Percentiles rank a stretch among this genome's conserved stretches.
phyloP scores from a whole-genome alignment of 2,329 filamentous ascomycete genomes.

The Blastomyces percursus region DNA sequence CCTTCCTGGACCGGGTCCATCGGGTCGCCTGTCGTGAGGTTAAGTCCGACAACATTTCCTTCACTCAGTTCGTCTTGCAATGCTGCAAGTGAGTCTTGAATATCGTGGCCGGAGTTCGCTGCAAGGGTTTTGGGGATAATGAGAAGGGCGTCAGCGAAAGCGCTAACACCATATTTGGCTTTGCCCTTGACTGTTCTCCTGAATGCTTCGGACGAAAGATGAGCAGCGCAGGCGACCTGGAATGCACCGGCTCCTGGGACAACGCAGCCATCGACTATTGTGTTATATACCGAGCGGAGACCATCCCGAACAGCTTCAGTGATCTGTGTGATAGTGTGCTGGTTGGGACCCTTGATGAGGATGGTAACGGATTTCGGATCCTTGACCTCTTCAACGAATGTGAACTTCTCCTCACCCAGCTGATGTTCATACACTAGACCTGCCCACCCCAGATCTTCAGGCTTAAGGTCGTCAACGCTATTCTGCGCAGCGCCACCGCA shows the following conservation, averaged over 20 bases:
- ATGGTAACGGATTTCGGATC: constrained; percentile 96
- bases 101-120: constrained; percentile 89
- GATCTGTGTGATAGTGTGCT: constrained; percentile 92
- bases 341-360: constrained; percentile 94
- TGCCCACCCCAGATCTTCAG: constrained; percentile 87
- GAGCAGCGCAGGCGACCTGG: constrained; percentile 82
- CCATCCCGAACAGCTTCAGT: constrained; percentile 94
- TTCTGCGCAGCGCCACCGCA: constrained; percentile 89
- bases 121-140: constrained; percentile 96
- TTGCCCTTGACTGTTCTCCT: constrained; percentile 91
- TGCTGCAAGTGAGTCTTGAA: constrained; percentile 82
- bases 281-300: constrained; percentile 94
- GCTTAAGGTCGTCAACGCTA: constrained; percentile 84
- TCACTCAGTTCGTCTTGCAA: constrained; percentile 78
- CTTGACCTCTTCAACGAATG: constrained; percentile 97
- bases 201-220: constrained; percentile 79
- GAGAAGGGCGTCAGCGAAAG: constrained; percentile 88
- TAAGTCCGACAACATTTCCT: constrained; percentile 74
- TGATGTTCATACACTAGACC: constrained; percentile 95
- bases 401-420: constrained; percentile 97
- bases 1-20: constrained; percentile 93
- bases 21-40: constrained; percentile 74
- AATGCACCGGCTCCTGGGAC: constrained; percentile 91
- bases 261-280: constrained; percentile 95
- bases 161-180: constrained; percentile 88